These are phyloP conservation scores for Liquidambar formosana DNA, from an alignment of 164 flowering plant species.

Conservation along the genomic window DNA sequence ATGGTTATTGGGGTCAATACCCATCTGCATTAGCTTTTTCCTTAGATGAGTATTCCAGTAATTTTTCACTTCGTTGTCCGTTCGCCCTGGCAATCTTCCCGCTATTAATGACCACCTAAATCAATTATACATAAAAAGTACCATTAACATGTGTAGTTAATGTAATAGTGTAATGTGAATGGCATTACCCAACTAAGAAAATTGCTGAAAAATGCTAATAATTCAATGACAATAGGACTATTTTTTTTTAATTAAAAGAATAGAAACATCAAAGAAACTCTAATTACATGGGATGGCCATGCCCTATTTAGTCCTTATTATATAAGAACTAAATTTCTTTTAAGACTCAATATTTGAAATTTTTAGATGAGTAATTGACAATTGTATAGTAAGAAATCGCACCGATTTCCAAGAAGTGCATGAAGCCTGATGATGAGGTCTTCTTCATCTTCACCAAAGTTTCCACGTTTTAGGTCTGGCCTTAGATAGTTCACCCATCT, in stretches of 20 bases:
- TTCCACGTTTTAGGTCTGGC: slow-evolving; percentile 68
- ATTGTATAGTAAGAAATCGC: not conserved
- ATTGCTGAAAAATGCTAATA: too few relatives aligned
- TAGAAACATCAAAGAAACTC: too few relatives aligned
- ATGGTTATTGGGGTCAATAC: slow-evolving; percentile 62
- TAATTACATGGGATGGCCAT: too few relatives aligned
- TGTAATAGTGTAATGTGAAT: too few relatives aligned
- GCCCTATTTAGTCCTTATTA: too few relatives aligned
- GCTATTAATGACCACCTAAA: slow-evolving; percentile 70
- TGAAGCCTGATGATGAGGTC: slow-evolving; percentile 80
- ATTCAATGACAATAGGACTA: too few relatives aligned
- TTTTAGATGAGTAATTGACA: too few relatives aligned
- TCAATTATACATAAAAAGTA: not conserved
- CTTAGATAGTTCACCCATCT: slow-evolving; percentile 73
- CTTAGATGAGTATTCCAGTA: slow-evolving; percentile 66
- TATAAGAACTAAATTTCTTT: too few relatives aligned
- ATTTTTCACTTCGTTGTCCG: slow-evolving; percentile 70
- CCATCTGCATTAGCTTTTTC: slow-evolving; percentile 54
- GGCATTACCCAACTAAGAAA: too few relatives aligned
- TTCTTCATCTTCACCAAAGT: slow-evolving; percentile 74
- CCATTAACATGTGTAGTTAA: too few relatives aligned
- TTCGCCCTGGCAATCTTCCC: slow-evolving; percentile 67
- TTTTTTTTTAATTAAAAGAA: too few relatives aligned
- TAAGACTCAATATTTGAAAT: too few relatives aligned
- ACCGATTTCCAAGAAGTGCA: slow-evolving; percentile 77